phyloP scores from a whole-genome alignment of 2,329 filamentous ascomycete genomes.

The Aspergillus floridensis region DNA sequence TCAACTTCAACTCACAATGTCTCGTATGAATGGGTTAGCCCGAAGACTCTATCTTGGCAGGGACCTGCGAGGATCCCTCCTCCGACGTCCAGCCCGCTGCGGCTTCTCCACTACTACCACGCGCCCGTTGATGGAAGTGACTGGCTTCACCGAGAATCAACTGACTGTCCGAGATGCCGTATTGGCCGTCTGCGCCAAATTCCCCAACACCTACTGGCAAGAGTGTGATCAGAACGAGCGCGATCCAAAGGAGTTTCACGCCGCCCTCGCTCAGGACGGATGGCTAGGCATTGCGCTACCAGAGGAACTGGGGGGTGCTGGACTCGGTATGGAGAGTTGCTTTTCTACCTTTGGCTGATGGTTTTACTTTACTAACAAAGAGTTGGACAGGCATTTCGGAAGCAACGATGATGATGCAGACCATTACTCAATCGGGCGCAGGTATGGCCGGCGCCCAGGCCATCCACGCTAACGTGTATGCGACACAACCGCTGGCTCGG shows the following conservation, averaged over 20 bases:
- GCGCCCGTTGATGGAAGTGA: conserved; percentile 64
- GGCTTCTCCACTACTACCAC: conserved; percentile 34
- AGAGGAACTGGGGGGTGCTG: conserved; percentile 70
- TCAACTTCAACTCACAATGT: conserved; percentile 2
- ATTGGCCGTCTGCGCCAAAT: conserved; percentile 64
- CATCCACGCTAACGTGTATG: conserved; percentile 56
- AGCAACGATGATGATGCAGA: conserved; percentile 84
- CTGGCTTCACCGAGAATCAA: conserved; percentile 70
- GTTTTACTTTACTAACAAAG: conserved; percentile 25
- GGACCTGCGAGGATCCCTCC: background rate
- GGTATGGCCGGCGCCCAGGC: conserved; percentile 68
- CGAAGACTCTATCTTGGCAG: background rate
- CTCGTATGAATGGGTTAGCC: background rate
- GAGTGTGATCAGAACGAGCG: conserved; percentile 66
- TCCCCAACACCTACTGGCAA: conserved; percentile 72
- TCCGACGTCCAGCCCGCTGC: background rate
- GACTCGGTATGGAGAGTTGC: conserved; percentile 49
- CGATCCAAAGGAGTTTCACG: conserved; percentile 74
- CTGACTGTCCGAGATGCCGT: conserved; percentile 70
- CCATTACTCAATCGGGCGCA: conserved; percentile 70
- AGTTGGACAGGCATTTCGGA: conserved; percentile 60
- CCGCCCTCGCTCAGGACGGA: conserved; percentile 69
- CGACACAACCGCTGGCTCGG: conserved; percentile 68
- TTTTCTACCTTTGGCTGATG: background rate
- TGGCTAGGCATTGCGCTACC: conserved; percentile 81